phyloP scores from a whole-genome alignment of 2,329 filamentous ascomycete species.

The Aspergillus caelatus region DNA sequence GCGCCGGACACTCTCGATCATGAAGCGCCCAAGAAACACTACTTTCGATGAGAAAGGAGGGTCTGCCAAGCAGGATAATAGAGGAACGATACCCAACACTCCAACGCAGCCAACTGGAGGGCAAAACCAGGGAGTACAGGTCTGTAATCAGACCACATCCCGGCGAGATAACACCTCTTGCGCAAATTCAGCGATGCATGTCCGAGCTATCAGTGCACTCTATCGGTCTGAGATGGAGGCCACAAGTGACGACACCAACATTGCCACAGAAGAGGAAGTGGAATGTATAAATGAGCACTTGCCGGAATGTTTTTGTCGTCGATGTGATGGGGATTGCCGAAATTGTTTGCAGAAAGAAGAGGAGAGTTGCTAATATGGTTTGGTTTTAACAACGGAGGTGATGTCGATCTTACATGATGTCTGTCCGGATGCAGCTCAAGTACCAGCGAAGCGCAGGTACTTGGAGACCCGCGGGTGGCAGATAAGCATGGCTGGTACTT shows the following conservation, averaged over 20 bases:
- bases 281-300: neutral
- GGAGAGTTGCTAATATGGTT: neutral
- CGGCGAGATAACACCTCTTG: neutral
- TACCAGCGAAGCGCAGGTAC: neutral
- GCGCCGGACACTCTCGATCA: neutral
- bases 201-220: neutral
- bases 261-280: neutral
- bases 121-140: neutral
- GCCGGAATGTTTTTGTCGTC: neutral
- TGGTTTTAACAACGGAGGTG: neutral
- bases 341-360: neutral
- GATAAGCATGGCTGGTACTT: neutral
- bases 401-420: neutral
- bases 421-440: neutral
- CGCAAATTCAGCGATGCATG: neutral
- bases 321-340: neutral
- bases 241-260: neutral
- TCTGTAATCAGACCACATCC: neutral
- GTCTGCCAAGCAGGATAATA: neutral
- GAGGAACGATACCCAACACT: neutral
- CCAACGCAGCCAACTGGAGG: neutral
- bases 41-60: neutral
- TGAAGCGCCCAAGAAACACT: neutral
- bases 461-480: neutral
- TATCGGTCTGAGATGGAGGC: neutral